Base-by-base conservation (phyloP, 164 flowering plant genomes). In the Magnolia changhungtana region DNA sequence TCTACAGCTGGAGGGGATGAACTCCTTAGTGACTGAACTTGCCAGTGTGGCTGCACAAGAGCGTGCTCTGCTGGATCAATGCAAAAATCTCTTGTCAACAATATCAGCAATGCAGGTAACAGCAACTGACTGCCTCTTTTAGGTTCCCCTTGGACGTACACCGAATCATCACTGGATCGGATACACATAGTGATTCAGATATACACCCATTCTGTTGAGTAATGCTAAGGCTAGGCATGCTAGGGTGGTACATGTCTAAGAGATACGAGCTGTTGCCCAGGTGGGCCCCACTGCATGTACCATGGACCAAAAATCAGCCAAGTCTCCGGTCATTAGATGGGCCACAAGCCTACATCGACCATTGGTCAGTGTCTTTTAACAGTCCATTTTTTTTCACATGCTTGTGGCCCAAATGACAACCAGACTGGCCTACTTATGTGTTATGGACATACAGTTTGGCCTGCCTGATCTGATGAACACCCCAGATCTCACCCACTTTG, bases 71-170 rank as follows among this genome's bases (percentile, higher is more conserved):
- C 90, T 95, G 7, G 74, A 79, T 67, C 84, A 89, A 72, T 88
- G 94, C 90, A 87, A 74, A 83, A 86, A 89, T 80, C 83, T 92
- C 4, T 80, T 95, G 80, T 92, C 94, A 64, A 76, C 85, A 37
- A 24, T 90, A 51, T 85, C 89, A 72, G 90, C 89, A 71, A 73
- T 90, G 86, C 96, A 95, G 94, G 98, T 92, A 83, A 82, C n/a
- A 51, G 20, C 71, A 24, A 37, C 50, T 16, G 51, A 29, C 1
- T 16, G 71, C 3, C 29, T 66, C 14, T 68, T 55, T 55, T 55
- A 55, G 61, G 18, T 55, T 55, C 61, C 61, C 13, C 10, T 55
- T 13, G 13, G 61, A 55, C 1, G 61, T 37, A 55, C 61, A 13
- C 18, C 18, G 18, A 11, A 29, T 31, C 6, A 37, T 31, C 50